Base-by-base conservation (phyloP, 2,329 filamentous ascomycete genomes). In the Metarhizium robertsii region DNA sequence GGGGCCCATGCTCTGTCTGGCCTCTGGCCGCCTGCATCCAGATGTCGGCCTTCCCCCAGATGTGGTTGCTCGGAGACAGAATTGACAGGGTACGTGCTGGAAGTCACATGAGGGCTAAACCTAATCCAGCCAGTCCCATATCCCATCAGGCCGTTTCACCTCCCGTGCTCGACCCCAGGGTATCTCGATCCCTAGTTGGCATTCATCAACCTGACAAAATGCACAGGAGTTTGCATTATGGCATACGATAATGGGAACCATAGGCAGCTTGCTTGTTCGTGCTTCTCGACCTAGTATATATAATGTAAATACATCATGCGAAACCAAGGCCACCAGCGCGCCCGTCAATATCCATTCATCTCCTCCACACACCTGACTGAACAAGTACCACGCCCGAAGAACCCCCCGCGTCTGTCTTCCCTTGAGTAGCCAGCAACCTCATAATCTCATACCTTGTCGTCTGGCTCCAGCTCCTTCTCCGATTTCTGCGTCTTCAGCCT, bases 401-500 rank as follows among this genome's bases (percentile, higher is more conserved):
- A 16, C 10, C 38, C 5, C 13, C 38, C 10, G 38, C 38, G 2
- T 16, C 38, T 40, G 11, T 16, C 38, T n/a, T 11, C 38, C 11
- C 13, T 16, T 7, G 2, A 40, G 38, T 1, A 16, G 38, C 8
- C 38, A 16, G 38, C 8, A 40, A 40, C 14, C 11, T 16, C 38
- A 40, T 5, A 40, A 40, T 4, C 5, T 40, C 14, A 40, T 3
- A 16, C 38, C 38, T 18, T 18, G 49, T 11, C 13, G 7, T n/a
- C 42, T 8, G 29, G 8, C 52, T 54, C 52, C 43, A 25, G 40
- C 20, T 46, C 40, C 36, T 76, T 75, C 67, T 63, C 75, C 57
- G 73, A 78, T 60, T 70, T 80, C 36, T 70, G 69, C n/a, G 77
- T 79, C 60, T 70, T 80, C 34, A 70, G 69, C n/a, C 76, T 71